A percentile compares a stretch with the other conserved stretches of the same genome.
phyloP scores from a whole-genome alignment of 768 basidiomycete genomes.

The Bullera alba region DNA sequence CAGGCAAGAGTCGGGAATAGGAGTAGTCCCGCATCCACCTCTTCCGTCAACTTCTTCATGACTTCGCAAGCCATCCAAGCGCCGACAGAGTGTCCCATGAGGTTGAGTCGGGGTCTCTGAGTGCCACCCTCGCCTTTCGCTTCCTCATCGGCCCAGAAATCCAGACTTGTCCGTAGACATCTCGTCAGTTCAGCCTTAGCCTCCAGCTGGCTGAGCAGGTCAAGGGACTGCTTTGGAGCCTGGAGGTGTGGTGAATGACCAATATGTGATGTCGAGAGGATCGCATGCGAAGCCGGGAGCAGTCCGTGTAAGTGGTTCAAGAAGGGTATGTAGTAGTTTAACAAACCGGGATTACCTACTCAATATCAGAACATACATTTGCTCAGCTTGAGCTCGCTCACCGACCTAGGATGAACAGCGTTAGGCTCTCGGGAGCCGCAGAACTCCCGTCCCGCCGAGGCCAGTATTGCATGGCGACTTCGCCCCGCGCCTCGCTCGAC shows the following conservation, averaged over 20 bases:
- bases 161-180: slow-evolving; percentile 13
- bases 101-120: slow-evolving; percentile 12
- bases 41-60: slow-evolving; percentile 19
- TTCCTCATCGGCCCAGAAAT: slow-evolving; percentile 19
- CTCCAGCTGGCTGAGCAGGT: slow-evolving; percentile 54
- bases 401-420: slow-evolving; percentile 32
- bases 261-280: slow-evolving; percentile 51
- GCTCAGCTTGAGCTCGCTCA: background rate
- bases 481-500: background rate
- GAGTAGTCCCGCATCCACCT: slow-evolving; percentile 50
- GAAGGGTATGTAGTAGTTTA: slow-evolving; percentile 64
- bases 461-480: slow-evolving; percentile 32
- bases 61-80: slow-evolving; percentile 64
- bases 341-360: slow-evolving; percentile 56
- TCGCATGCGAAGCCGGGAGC: slow-evolving; percentile 57
- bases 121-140: background rate
- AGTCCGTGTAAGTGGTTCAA: slow-evolving; percentile 54
- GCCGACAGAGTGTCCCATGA: slow-evolving; percentile 61
- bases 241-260: slow-evolving; percentile 55
- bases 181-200: slow-evolving; percentile 56
- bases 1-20: slow-evolving; percentile 66
- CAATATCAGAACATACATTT: background rate
- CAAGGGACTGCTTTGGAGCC: slow-evolving; percentile 34
- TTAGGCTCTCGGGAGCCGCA: slow-evolving; percentile 19
- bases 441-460: slow-evolving; percentile 6